Evolutionary conservation across 345 rosid genomes (phyloP), one percentile per base, ranked within the genome.

Genomic region (Pugionium dolabratum): DNA sequence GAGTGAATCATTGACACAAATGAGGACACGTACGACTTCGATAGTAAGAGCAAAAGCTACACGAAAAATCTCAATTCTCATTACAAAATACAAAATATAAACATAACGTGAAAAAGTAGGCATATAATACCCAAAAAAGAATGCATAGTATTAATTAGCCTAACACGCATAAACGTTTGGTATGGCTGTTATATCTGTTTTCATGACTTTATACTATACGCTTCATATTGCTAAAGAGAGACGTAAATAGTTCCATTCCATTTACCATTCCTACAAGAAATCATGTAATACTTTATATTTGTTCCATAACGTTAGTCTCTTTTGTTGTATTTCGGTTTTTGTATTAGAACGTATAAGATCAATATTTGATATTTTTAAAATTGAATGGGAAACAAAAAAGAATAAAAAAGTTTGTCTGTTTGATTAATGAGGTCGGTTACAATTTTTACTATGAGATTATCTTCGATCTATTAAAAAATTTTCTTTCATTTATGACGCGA

Each of bases 131-230:
- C 18, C 18, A 18, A 18, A 18, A 18, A 18, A 18, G 18, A 18
- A 18, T 18, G 18, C 18, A 18, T 18, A 18, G 18, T 18, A 18
- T 18, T 18, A 18, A 18, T 18, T 18, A 18, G 18, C 18, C 18
- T 18, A 18, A 18, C 18, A 18, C 18, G 18, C 18, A 18, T 18
- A 42, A 49, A 51, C 11, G 76, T 72, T 72, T 72, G 76, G 76
- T 72, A 43, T 42, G 66, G 54, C 71, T 72, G 71, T 59, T 72
- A 58, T 65, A 72, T 72, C 71, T 42, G 66, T 72, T 72, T 57
- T 25, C 37, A 49, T 8, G 61, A 72, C 76, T 67, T 67, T 52
- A 34, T 43, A 61, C 75, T 49, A 25, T 66, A 66, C 64, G 63
- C 49, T 68, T 59, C 69, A 54, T 70, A 3, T 63, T 18, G 18